These are phyloP conservation scores for Fonsecaea pedrosoi DNA, from an alignment of 2,329 filamentous ascomycete species.

Conservation along the genomic window DNA sequence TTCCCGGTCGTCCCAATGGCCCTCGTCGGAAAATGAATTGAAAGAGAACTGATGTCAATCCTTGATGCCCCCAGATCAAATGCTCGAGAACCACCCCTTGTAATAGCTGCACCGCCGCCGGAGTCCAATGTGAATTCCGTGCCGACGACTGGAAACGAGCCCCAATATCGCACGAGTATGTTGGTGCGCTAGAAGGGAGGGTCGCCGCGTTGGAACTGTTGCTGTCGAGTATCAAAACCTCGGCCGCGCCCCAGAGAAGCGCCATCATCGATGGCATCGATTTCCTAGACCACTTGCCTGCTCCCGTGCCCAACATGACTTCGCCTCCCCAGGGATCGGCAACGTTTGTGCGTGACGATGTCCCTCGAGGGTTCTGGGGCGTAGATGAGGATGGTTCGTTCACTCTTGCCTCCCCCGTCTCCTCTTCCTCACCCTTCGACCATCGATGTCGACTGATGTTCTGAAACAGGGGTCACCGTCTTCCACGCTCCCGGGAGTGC, in stretches of 20 bases:
- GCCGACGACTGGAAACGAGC: conserved; percentile 22
- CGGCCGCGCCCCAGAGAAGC: conserved; percentile 10
- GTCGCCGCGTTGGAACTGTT: conserved; percentile 15
- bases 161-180: conserved; percentile 20
- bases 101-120: conserved; percentile 16
- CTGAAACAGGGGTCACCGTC: conserved; percentile 3
- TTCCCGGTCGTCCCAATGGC: background rate
- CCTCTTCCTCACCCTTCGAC: background rate
- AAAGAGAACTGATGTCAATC: background rate
- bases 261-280: conserved; percentile 22
- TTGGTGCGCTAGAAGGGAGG: conserved; percentile 18
- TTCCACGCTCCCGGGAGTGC: conserved; percentile 22
- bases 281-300: conserved; percentile 13
- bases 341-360: background rate
- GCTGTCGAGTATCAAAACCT: conserved; percentile 20
- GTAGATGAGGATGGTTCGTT: conserved; percentile 4
- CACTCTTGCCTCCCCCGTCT: too few relatives aligned
- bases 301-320: background rate
- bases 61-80: conserved; percentile 17
- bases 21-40: too few relatives aligned
- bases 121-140: conserved; percentile 24
- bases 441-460: background rate
- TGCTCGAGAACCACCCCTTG: conserved; percentile 25
- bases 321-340: background rate
- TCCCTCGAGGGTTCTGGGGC: conserved; percentile 7